Base-by-base conservation (phyloP, 1,284 basidiomycete genomes). In the Tilletia setariae region DNA sequence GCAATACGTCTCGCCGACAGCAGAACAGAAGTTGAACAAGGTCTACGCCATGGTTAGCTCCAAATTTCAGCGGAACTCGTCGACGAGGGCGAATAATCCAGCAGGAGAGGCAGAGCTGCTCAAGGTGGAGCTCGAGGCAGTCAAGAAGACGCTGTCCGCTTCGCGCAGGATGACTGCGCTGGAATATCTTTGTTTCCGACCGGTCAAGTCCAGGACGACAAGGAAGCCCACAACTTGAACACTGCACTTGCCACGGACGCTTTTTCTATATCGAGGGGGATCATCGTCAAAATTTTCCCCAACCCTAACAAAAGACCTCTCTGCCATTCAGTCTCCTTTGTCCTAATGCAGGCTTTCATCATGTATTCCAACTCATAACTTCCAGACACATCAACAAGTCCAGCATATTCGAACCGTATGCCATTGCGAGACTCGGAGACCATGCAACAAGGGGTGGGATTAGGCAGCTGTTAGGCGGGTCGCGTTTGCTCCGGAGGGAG, bases 11-110 rank as follows among this genome's bases (percentile, higher is more conserved):
- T 91, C 91, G 2, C 85, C 89, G 0, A 81, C 87, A 3, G 92
- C 95, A 3, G 91, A 91, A 66, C 88, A 88, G 78, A 91, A 89
- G 56, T 87, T 98, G 30, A 91, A 92, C 51, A 90, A 94, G 69
- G 87, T 98, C 44, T 99, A 98, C 85, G 91, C 91, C 80, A 92
- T 90, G 76, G 97, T 99, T 77, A 94, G 93, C 25, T 89, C 92
- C 81, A 91, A 92, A 30, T 98, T 98, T 84, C 25, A 70, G 66
- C 35, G 69, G 35, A 25, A 16, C 30, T 28, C 7, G 13, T 23
- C 23, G 47, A 49, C n/a, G 6, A 47, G 67, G 49, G 13, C 62
- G 13, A 47, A 68, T 44, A 66, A 69, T 63, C 64, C 67, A 7
- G 43, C 85, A 93, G 68, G 91, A 92, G 82, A 86, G 85, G 64